phyloP scores from a whole-genome alignment of 2,329 filamentous ascomycete genomes.

The Blastomyces parvus region DNA sequence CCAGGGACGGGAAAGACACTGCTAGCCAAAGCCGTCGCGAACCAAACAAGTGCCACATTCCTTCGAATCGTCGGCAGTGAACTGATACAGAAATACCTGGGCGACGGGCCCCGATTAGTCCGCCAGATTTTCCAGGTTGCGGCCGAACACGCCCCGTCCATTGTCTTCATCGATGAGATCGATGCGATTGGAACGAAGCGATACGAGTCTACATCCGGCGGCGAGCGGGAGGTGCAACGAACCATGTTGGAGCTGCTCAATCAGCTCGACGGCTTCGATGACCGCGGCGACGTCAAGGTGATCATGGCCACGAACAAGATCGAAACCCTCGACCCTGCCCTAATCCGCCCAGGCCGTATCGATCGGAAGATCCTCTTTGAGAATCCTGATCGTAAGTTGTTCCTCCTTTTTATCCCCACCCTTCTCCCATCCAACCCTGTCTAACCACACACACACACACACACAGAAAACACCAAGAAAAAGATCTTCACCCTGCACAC shows the following conservation, averaged over 20 bases:
- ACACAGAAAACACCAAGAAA: slow-evolving; percentile 70
- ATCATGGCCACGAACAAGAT: slow-evolving; percentile 99
- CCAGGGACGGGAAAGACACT: slow-evolving; percentile 96
- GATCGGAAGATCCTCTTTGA: slow-evolving; percentile 89
- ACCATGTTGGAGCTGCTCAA: slow-evolving; percentile 98
- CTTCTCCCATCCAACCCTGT: neutral
- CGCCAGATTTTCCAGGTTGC: slow-evolving; percentile 87
- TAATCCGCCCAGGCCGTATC: slow-evolving; percentile 95
- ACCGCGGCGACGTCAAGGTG: slow-evolving; percentile 97
- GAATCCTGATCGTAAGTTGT: slow-evolving; percentile 55
- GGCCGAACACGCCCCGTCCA: slow-evolving; percentile 89
- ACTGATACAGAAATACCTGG: slow-evolving; percentile 96
- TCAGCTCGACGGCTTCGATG: slow-evolving; percentile 96
- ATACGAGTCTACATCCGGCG: slow-evolving; percentile 93
- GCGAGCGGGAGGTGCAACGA: slow-evolving; percentile 93
- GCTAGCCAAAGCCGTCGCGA: slow-evolving; percentile 92
- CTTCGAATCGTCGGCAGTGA: slow-evolving; percentile 94
- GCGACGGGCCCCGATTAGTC: slow-evolving; percentile 87
- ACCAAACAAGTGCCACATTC: slow-evolving; percentile 98
- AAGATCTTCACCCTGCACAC: slow-evolving; percentile 99
- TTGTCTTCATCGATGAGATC: slow-evolving; percentile 99
- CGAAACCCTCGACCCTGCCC: slow-evolving; percentile 86
- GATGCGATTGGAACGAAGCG: slow-evolving; percentile 98
- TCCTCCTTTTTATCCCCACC: neutral
- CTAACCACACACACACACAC: slow-evolving; percentile 18